phyloP scores from a whole-genome alignment of 768 basidiomycete species.

The Clavaria fumosa region DNA sequence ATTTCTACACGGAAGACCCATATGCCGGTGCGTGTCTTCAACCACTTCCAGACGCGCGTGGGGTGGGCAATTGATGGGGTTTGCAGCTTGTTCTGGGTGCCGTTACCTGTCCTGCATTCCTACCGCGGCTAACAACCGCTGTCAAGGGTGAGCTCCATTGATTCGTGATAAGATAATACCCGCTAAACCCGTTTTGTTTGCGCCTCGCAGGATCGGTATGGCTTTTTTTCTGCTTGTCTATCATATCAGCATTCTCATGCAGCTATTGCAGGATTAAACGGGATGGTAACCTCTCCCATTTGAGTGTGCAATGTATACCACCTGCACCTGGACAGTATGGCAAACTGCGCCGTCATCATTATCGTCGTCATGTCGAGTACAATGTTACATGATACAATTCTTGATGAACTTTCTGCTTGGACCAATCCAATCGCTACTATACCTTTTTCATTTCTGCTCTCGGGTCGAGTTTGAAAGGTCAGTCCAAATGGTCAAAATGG shows the following conservation, averaged over 20 bases:
- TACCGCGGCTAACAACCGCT: constrained; percentile 51
- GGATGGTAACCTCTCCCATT: too few species aligned
- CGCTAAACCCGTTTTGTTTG: constrained; percentile 1
- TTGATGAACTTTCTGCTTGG: too few species aligned
- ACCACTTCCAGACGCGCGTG: constrained; percentile 5
- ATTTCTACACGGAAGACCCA: constrained; percentile 84
- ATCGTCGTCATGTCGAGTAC: too few species aligned
- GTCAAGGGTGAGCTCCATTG: constrained; percentile 31
- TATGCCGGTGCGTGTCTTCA: constrained; percentile 45
- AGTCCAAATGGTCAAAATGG: too few species aligned
- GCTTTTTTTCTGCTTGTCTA: constrained; percentile 1
- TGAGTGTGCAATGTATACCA: too few species aligned
- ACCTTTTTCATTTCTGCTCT: too few species aligned
- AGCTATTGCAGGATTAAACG: neutral
- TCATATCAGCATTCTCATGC: neutral
- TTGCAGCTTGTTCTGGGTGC: constrained; percentile 69
- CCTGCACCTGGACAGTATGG: too few species aligned
- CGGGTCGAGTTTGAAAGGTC: too few species aligned
- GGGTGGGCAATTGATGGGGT: constrained; percentile 2
- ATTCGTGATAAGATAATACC: constrained; percentile 2
- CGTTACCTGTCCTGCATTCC: constrained; percentile 87
- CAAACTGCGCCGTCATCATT: too few species aligned
- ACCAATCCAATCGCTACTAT: too few species aligned
- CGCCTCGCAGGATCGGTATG: constrained; percentile 21
- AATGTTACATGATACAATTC: too few species aligned